Evolutionary conservation across 106 monocot species (phyloP).

Genomic region (Dendrobium chrysotoxum): DNA sequence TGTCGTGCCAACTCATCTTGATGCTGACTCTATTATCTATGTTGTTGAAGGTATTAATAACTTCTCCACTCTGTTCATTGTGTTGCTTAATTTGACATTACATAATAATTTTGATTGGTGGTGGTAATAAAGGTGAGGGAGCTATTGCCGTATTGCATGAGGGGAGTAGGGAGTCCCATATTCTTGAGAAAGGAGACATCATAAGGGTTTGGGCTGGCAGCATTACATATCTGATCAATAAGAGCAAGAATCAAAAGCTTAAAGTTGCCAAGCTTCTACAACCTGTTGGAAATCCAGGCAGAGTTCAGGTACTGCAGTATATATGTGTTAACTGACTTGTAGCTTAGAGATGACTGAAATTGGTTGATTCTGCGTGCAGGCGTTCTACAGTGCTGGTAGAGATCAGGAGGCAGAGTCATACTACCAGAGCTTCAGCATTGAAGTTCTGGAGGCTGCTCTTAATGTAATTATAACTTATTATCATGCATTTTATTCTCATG

Average conservation of each 20-base stretch:
- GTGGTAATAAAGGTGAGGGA: constrained; percentile 21
- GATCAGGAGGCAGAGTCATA: constrained; percentile 28
- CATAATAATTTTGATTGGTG: too few species aligned
- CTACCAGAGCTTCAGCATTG: constrained; percentile 39
- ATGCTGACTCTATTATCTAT: constrained; percentile 34
- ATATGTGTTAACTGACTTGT: neutral
- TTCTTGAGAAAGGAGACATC: constrained; percentile 32
- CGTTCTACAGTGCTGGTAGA: constrained; percentile 29
- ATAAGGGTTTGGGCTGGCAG: constrained; percentile 30
- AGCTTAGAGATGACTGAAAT: neutral
- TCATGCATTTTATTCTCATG: neutral
- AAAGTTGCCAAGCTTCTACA: constrained; percentile 26
- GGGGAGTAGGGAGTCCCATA: constrained; percentile 25
- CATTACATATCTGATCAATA: constrained; percentile 34
- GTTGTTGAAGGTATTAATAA: constrained; percentile 22
- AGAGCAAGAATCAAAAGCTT: constrained; percentile 27
- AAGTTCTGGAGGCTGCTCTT: constrained; percentile 49
- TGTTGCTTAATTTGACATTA: too few species aligned
- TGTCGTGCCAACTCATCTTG: constrained; percentile 30
- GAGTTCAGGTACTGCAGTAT: constrained; percentile 9
- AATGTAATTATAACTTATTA: constrained; percentile 20
- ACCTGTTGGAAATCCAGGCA: constrained; percentile 34
- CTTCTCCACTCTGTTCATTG: neutral
- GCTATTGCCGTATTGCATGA: constrained; percentile 13
- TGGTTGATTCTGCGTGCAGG: constrained; percentile 14